Evolutionary conservation across 768 basidiomycete species (phyloP).

Genomic region (Harrya chromipes): DNA sequence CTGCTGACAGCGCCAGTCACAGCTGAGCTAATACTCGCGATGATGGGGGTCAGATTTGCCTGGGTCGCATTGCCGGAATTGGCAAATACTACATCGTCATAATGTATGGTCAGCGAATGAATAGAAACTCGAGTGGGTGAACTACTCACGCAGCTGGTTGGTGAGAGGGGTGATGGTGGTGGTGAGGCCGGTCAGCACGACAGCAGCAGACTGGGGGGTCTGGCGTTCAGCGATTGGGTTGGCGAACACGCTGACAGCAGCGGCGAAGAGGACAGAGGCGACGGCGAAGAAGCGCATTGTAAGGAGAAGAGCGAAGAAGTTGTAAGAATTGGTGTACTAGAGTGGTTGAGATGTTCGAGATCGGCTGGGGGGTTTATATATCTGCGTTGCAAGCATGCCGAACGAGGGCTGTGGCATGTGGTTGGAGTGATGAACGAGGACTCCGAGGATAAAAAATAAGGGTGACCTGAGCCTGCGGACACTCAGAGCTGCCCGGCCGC

Average conservation of each 20-base stretch:
- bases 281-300: constrained; percentile 12
- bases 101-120: not conserved
- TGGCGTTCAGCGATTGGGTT: constrained; percentile 9
- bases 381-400: not conserved
- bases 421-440: not conserved
- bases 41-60: constrained; percentile 3
- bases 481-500: too few relatives aligned
- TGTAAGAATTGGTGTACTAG: constrained; percentile 5
- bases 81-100: constrained; percentile 9
- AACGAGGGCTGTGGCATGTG: too few relatives aligned
- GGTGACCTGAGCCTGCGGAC: not conserved
- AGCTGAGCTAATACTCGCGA: constrained; percentile 5
- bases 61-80: constrained; percentile 11
- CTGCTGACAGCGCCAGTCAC: constrained; percentile 2
- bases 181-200: constrained; percentile 3
- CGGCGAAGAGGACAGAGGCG: constrained; percentile 6
- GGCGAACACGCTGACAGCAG: constrained; percentile 7
- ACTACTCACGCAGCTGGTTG: constrained; percentile 9
- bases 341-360: constrained; percentile 7
- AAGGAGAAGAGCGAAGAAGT: not conserved
- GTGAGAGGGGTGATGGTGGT: constrained; percentile 5
- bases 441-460: not conserved
- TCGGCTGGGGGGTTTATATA: constrained; percentile 10
- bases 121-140: not conserved
- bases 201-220: constrained; percentile 2